Base-by-base conservation (phyloP, 106 monocot species). In the Posidonia australis region DNA sequence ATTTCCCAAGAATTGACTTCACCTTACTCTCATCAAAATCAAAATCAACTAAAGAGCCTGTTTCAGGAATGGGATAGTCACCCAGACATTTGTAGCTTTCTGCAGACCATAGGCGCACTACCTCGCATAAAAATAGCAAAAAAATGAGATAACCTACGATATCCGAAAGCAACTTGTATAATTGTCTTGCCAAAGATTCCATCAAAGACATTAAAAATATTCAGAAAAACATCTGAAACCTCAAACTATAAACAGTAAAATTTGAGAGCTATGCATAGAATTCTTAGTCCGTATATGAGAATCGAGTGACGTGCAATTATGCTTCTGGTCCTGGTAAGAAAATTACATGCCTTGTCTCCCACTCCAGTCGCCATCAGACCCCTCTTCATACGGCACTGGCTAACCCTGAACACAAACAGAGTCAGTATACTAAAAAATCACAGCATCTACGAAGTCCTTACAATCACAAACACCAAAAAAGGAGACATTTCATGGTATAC, bases 11-110 rank as follows among this genome's bases (percentile, higher is more conserved):
- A 46, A 46, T 47, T 44, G 9, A 21, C 18, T 44, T 36, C 26
- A 92, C 92, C 85, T 92, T 92, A 63, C 66, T 85, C 69, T 92
- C 88, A 70, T 92, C 92, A 81, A 92, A 92, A 75, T 92, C 81
- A 77, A 63, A 80, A 72, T 88, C 88, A 67, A 92, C 55, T 70
- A 92, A 51, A 1, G 67, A 29, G 21, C 76, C 72, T 10, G 27
- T 60, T 29, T 70, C 62, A 18, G 80, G 80, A 32, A 78, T 20
- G 16, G 23, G 69, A 72, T 85, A 92, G 70, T 83, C 80, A 74
- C 83, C 80, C 71, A 92, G 62, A 55, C 76, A 85, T 41, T 79
- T 80, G 73, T 64, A 85, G 52, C 76, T 79, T 67, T 81, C 84
- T 63, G 83, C 76, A 77, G 88, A 92, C 92, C 92, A 92, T 7